Base-by-base conservation (phyloP, 176 grass and related monocot genomes). In the Lolium rigidum region DNA sequence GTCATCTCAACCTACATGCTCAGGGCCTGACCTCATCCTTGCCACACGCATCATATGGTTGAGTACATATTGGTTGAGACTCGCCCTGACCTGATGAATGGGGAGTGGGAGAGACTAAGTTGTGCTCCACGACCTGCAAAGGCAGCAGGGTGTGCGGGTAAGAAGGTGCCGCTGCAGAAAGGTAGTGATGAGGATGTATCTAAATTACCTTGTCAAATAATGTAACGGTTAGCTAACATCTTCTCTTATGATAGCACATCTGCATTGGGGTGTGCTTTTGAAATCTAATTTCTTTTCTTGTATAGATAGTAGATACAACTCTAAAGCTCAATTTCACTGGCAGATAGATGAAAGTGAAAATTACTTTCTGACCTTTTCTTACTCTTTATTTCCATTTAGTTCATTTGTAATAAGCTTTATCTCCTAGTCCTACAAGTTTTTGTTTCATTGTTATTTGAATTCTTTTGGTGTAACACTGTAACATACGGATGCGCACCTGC, bases 391-490 rank as follows among this genome's bases (percentile, higher is more conserved):
- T 35, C 15, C 59, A 66, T 39, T 10, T 44, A 46, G 31, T 66
- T 3, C 80, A 80, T 74, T 54, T 56, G 24, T 55, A 10, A 74
- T 20, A 67, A 67, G 10, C 7, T 66, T 82, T n/a, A 16, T 62
- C 24, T 47, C 47, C 26, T 66, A 55, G 22, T 46, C 15, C 50
- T 76, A 76, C 8, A 43, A 31, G 18, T 61, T 73, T 43, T 43
- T 57, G 16, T 59, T 13, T 37, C n/a, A 75, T 46, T 87, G n/a
- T 26, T 64, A 47, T 80, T 47, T 80, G 77, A 35, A 62, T 38
- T 49, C 58, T 59, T 9, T 60, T 25, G 39, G 22, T 74, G n/a
- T 74, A 61, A 28, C 26, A 28, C 26, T 28, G 26, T 28, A 28
- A 74, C 72, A 87, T 81, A 46, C 0, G 4, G 54, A 58, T 41